Percentiles rank a stretch among this genome's conserved stretches.
Evolutionary conservation across 129 eudicot species (phyloP).

Genomic region (Escallonia herrerae): DNA sequence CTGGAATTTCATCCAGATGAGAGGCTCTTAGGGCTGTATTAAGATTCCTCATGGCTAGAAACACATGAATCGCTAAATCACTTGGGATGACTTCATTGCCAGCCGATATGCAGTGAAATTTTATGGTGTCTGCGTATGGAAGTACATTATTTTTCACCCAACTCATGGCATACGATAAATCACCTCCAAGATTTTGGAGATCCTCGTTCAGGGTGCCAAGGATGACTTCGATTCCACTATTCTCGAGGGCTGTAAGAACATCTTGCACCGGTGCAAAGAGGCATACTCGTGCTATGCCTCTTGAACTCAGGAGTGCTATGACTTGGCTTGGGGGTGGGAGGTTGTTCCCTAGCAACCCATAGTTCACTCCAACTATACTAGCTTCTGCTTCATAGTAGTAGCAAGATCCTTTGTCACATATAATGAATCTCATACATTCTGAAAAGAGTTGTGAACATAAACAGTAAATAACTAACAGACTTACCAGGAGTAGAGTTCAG

Average conservation of each 20-base stretch:
- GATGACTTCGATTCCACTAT: slow-evolving; percentile 22
- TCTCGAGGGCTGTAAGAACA: slow-evolving; percentile 25
- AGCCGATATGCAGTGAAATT: slow-evolving; percentile 20
- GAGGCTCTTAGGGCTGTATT: slow-evolving; percentile 16
- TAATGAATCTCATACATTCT: no score
- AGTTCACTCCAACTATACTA: slow-evolving; percentile 23
- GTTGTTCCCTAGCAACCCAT: slow-evolving; percentile 29
- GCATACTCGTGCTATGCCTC: slow-evolving; percentile 15
- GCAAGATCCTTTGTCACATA: no score
- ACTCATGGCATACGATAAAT: slow-evolving; percentile 14
- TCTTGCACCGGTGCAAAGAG: slow-evolving; percentile 26
- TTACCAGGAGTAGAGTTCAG: no score
- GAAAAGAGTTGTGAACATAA: no score
- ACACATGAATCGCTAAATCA: slow-evolving; percentile 3
- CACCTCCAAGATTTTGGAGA: slow-evolving; percentile 19
- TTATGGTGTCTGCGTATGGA: slow-evolving; percentile 24
- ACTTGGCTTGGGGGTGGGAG: slow-evolving; percentile 27
- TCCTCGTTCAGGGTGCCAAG: slow-evolving; percentile 31
- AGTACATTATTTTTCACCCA: slow-evolving; percentile 31
- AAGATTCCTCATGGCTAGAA: slow-evolving; percentile 29
- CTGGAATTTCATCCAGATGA: slow-evolving; percentile 14
- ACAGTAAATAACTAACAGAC: no score
- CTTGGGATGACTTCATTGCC: slow-evolving; percentile 41
- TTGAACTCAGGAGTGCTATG: slow-evolving; percentile 19
- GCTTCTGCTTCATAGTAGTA: slow-evolving; percentile 13